Conservation (phyloP, 2,329 filamentous ascomycete genomes). For the Scedosporium dehoogii region DNA sequence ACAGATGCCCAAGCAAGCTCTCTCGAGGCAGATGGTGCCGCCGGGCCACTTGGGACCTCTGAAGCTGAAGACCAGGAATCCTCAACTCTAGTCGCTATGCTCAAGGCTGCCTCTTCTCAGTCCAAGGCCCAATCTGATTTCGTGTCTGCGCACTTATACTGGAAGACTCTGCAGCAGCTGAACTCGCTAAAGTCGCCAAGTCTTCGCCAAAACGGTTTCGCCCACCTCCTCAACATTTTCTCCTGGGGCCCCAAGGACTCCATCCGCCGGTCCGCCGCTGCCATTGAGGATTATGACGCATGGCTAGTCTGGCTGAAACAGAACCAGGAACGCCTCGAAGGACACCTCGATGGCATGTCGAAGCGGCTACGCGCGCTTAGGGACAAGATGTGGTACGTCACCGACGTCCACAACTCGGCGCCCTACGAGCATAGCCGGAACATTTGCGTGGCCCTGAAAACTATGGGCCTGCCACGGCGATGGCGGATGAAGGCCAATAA, state of each 20-base stretch:
- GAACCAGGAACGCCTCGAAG: constrained; percentile 68
- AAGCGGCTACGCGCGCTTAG: constrained; percentile 63
- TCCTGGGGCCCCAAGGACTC: constrained; percentile 60
- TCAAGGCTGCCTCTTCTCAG: constrained; percentile 65
- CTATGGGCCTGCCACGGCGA: constrained; percentile 65
- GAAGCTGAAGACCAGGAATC: constrained; percentile 25
- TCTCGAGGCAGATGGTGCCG: background rate
- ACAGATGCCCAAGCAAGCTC: constrained; percentile 7
- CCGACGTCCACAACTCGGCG: constrained; percentile 82
- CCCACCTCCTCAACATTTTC: constrained; percentile 64
- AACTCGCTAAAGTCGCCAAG: constrained; percentile 50
- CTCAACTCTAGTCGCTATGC: constrained; percentile 56
- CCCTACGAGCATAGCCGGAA: constrained; percentile 81
- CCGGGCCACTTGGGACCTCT: constrained; percentile 10
- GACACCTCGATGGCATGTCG: constrained; percentile 65
- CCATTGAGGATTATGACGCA: constrained; percentile 68
- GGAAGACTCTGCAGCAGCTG: constrained; percentile 70
- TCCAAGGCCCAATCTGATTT: constrained; percentile 75
- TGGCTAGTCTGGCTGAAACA: constrained; percentile 80
- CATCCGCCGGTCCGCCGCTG: constrained; percentile 58
- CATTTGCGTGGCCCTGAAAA: constrained; percentile 78
- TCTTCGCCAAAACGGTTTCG: constrained; percentile 57
- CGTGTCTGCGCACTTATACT: constrained; percentile 74
- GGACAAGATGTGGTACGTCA: constrained; percentile 98
- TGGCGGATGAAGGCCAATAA: constrained; percentile 39